Evolutionary conservation across 768 basidiomycete species (phyloP).

Genomic region (Ramaria sp.): DNA sequence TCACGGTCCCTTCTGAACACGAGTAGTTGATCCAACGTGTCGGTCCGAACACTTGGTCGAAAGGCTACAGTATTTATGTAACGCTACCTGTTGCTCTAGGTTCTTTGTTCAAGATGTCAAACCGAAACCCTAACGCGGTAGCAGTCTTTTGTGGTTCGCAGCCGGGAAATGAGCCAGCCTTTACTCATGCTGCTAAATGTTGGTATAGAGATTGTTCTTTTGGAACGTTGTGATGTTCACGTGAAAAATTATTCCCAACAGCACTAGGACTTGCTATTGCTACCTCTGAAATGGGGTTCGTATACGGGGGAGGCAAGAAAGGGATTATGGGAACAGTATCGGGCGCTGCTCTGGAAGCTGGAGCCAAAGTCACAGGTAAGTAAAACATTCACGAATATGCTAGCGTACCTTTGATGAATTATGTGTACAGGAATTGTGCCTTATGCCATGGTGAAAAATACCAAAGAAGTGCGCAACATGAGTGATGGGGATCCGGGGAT

Average conservation of each 20-base stretch:
- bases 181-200: conserved; percentile 61
- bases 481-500: not conserved
- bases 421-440: conserved; percentile 55
- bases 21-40: too few relatives aligned
- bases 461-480: conserved; percentile 22
- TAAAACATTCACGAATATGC: not conserved
- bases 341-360: conserved; percentile 45
- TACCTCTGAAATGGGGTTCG: conserved; percentile 43
- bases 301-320: conserved; percentile 79
- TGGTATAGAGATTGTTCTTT: conserved; percentile 20
- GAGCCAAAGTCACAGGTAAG: conserved; percentile 46
- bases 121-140: conserved; percentile 26
- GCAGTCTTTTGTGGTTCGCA: conserved; percentile 83
- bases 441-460: conserved; percentile 56
- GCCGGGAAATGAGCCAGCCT: conserved; percentile 50
- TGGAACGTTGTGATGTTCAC: not conserved
- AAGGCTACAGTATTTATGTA: too few relatives aligned
- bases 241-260: conserved; percentile 19
- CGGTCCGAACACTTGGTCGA: too few relatives aligned
- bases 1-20: too few relatives aligned
- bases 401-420: not conserved
- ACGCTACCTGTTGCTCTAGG: not conserved
- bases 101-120: not conserved
- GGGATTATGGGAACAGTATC: conserved; percentile 88
- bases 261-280: conserved; percentile 72